These are phyloP conservation scores for Exophiala mesophila DNA, from an alignment of 2,329 filamentous ascomycete species.

Conservation along the genomic window DNA sequence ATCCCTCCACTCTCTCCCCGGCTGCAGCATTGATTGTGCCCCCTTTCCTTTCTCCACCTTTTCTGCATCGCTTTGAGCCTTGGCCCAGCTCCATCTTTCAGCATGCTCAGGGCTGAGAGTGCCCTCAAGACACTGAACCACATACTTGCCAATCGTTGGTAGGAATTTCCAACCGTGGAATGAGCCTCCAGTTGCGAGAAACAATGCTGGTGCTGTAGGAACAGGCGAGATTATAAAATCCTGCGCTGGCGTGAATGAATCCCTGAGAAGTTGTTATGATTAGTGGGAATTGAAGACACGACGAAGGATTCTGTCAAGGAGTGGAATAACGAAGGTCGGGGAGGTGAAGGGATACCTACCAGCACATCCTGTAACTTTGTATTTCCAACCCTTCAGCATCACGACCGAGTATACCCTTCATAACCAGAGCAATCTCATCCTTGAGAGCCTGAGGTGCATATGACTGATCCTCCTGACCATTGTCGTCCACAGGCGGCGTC, in stretches of 20 bases:
- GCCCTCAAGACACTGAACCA: conserved; percentile 45
- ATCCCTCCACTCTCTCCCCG: no score
- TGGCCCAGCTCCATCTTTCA: conserved; percentile 5
- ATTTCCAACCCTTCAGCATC: conserved; percentile 12
- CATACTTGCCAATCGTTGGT: conserved; percentile 46
- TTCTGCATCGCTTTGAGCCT: no score
- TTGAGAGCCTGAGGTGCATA: no score
- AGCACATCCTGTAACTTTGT: neutral
- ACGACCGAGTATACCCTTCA: conserved; percentile 25
- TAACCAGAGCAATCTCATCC: conserved; percentile 25
- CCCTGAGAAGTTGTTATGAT: conserved; percentile 50
- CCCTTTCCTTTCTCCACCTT: no score
- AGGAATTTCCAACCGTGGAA: conserved; percentile 52
- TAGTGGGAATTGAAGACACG: conserved; percentile 42
- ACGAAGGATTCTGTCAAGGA: conserved; percentile 32
- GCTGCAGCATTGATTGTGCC: no score
- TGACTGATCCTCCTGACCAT: no score
- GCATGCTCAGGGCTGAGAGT: conserved; percentile 33
- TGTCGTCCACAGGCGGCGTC: no score
- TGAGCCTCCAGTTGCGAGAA: conserved; percentile 48
- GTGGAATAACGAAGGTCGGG: conserved; percentile 7
- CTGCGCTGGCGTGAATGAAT: conserved; percentile 51
- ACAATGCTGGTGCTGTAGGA: conserved; percentile 39
- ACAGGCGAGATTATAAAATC: conserved; percentile 50
- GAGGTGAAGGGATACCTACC: neutral